phyloP scores from a whole-genome alignment of 805 yeast genomes.

The Saccharomycopsis sp. region DNA sequence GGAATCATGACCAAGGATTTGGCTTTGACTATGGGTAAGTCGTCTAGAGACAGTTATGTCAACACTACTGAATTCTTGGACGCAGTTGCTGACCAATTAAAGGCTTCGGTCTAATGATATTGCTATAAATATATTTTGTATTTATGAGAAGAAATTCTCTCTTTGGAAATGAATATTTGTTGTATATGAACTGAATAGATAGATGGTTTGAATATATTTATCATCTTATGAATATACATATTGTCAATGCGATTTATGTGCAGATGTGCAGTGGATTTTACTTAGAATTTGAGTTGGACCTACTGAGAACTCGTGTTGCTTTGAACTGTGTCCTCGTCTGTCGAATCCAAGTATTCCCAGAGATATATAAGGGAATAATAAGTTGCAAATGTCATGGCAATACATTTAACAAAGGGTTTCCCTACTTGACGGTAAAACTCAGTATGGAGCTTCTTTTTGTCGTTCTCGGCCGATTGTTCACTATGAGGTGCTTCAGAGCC shows the following conservation, averaged over 20 bases:
- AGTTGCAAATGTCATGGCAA: slow-evolving; percentile 38
- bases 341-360: slow-evolving; percentile 38
- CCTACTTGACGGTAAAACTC: slow-evolving; percentile 42
- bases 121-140: too few species aligned
- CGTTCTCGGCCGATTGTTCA: neutral
- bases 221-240: too few species aligned
- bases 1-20: slow-evolving; percentile 94
- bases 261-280: too few species aligned
- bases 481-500: too few species aligned
- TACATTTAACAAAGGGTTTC: slow-evolving; percentile 39
- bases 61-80: slow-evolving; percentile 89
- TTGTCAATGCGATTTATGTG: too few species aligned
- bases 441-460: slow-evolving; percentile 13
- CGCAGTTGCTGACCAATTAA: slow-evolving; percentile 66
- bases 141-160: too few species aligned
- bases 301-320: too few species aligned
- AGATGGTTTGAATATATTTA: too few species aligned
- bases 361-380: slow-evolving; percentile 40
- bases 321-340: slow-evolving; percentile 22
- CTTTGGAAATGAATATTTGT: too few species aligned
- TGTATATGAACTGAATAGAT: too few species aligned
- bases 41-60: slow-evolving; percentile 74
- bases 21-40: slow-evolving; percentile 83
- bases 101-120: slow-evolving; percentile 20
- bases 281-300: too few species aligned